A percentile compares a stretch with the other conserved stretches of the same genome.
phyloP scores from a whole-genome alignment of 2,329 filamentous ascomycete genomes.

The Trichophyton equinum region DNA sequence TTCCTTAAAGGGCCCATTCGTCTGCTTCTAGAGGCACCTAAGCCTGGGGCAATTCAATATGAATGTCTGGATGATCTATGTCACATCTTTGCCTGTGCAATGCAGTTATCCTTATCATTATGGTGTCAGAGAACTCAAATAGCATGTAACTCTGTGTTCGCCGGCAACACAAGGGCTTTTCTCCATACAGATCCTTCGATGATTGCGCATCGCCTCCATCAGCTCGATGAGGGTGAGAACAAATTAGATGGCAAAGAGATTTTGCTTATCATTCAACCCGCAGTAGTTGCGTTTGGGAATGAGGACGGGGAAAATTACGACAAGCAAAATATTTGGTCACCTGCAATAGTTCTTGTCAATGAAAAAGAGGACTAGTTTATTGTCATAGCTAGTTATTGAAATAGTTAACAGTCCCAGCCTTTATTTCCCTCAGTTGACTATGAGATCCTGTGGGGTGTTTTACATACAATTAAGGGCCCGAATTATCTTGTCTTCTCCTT shows the following conservation, averaged over 20 bases:
- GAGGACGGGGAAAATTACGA: slow-evolving; percentile 17
- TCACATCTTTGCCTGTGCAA: not conserved
- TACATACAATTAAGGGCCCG: too few species aligned
- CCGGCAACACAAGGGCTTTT: not conserved
- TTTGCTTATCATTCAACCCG: slow-evolving; percentile 15
- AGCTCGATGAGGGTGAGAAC: slow-evolving; percentile 14
- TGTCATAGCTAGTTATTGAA: too few species aligned
- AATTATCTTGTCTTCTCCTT: too few species aligned
- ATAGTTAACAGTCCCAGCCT: too few species aligned
- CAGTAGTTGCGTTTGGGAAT: slow-evolving; percentile 16
- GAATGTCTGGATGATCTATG: not conserved
- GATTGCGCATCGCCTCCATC: slow-evolving; percentile 15
- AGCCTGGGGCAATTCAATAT: not conserved
- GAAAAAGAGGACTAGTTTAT: not conserved
- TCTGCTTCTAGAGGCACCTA: not conserved
- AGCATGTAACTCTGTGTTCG: too few species aligned
- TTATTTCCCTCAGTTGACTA: too few species aligned
- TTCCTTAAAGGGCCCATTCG: not conserved
- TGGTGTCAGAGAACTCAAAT: slow-evolving; percentile 16
- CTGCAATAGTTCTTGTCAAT: slow-evolving; percentile 13
- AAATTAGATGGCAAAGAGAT: slow-evolving; percentile 12
- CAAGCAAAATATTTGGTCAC: slow-evolving; percentile 14
- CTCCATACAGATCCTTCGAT: slow-evolving; percentile 1
- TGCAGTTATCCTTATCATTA: slow-evolving; percentile 7
- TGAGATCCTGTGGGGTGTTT: too few species aligned